Evolutionary conservation across 768 basidiomycete genomes (phyloP).

Genomic region (Amanita brunnescens): DNA sequence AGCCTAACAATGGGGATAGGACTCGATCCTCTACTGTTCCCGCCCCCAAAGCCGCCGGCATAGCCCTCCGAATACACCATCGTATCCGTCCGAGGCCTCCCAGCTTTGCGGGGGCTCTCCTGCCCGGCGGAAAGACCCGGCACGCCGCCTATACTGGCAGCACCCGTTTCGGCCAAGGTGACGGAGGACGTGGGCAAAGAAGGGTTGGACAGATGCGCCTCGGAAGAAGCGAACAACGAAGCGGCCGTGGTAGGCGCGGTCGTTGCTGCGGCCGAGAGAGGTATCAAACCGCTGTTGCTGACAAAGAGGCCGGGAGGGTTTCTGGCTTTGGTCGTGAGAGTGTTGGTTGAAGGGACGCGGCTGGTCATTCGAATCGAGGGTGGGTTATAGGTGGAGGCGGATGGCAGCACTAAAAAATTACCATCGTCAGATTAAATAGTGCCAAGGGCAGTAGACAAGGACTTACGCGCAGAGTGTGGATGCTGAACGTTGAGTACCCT

Average conservation of each 20-base stretch:
- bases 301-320: constrained; percentile 5
- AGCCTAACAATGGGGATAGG: constrained; percentile 6
- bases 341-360: neutral
- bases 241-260: constrained; percentile 5
- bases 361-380: neutral
- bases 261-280: neutral
- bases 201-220: neutral
- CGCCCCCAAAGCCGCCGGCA: neutral
- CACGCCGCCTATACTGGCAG: neutral
- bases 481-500: neutral
- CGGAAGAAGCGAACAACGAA: constrained; percentile 4
- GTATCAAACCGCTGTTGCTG: constrained; percentile 3
- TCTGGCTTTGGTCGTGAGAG: neutral
- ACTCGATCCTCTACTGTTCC: neutral
- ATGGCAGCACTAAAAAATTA: neutral
- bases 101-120: constrained; percentile 37
- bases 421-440: neutral
- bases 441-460: neutral
- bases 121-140: constrained; percentile 15
- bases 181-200: neutral
- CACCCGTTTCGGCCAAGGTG: neutral
- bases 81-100: constrained; percentile 60
- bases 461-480: neutral
- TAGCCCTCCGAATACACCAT: constrained; percentile 37
- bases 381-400: neutral